A percentile compares a stretch with the other conserved stretches of the same genome.
Conservation (phyloP, 1,139 yeast species). For the Blastobotrys persicus region DNA sequence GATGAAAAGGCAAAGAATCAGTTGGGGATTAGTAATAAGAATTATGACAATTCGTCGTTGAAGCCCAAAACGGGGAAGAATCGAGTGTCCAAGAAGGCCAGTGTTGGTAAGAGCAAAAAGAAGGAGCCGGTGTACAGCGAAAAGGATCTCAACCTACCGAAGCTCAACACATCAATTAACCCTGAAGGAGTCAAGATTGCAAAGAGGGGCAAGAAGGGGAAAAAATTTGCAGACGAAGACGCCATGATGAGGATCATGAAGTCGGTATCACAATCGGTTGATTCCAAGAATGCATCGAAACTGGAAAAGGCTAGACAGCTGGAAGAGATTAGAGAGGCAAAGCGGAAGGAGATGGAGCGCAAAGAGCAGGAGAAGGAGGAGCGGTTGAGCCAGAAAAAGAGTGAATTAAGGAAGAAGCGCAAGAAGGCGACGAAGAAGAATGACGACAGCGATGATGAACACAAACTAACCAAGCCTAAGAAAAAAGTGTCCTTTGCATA, state of each 20-base stretch:
- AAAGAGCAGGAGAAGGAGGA: slow-evolving; percentile 69
- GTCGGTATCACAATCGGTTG: slow-evolving; percentile 78
- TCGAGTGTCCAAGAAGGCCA: slow-evolving; percentile 24
- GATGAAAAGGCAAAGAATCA: slow-evolving; percentile 30
- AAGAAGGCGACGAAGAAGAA: slow-evolving; percentile 21
- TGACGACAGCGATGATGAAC: slow-evolving; percentile 15
- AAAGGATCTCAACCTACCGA: slow-evolving; percentile 73
- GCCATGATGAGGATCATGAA: slow-evolving; percentile 66
- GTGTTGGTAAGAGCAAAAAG: slow-evolving; percentile 36
- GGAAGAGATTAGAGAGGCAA: slow-evolving; percentile 85
- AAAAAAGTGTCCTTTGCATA: slow-evolving; percentile 31
- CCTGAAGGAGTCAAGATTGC: slow-evolving; percentile 77
- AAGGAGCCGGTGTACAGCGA: slow-evolving; percentile 62
- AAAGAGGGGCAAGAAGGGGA: slow-evolving; percentile 81
- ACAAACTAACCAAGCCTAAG: slow-evolving; percentile 14
- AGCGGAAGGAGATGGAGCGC: slow-evolving; percentile 80
- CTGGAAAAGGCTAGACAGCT: slow-evolving; percentile 84
- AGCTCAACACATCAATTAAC: slow-evolving; percentile 72
- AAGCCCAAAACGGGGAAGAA: slow-evolving; percentile 23
- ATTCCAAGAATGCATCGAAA: slow-evolving; percentile 81
- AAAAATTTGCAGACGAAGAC: slow-evolving; percentile 80
- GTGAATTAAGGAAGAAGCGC: slow-evolving; percentile 62
- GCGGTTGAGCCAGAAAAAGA: slow-evolving; percentile 73
- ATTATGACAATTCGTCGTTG: slow-evolving; percentile 28
- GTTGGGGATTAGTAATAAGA: slow-evolving; percentile 25